phyloP scores from a whole-genome alignment of 1,284 basidiomycete genomes.

The Anthracocystis setariae region DNA sequence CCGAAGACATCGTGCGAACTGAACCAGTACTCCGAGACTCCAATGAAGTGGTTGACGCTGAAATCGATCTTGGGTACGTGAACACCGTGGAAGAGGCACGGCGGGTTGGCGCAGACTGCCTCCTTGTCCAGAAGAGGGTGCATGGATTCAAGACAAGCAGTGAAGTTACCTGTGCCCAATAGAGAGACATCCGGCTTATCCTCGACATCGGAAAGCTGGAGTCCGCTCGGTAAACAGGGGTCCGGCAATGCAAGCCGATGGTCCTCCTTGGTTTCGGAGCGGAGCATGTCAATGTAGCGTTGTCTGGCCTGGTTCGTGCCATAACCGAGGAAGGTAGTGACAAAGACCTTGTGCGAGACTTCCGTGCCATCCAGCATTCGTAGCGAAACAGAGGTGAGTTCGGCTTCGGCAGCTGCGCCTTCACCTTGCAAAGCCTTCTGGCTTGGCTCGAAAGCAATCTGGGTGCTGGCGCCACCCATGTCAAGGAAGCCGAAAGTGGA shows the following conservation, averaged over 20 bases:
- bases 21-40: conserved; percentile 99
- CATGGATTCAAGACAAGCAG: conserved; percentile 80
- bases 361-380: conserved; percentile 85
- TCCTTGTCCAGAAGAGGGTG: conserved; percentile 85
- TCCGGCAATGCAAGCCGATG: conserved; percentile 70
- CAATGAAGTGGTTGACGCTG: conserved; percentile 89
- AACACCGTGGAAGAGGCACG: conserved; percentile 97
- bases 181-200: conserved; percentile 63
- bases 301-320: conserved; percentile 95
- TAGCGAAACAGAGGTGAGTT: conserved; percentile 74
- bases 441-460: conserved; percentile 90
- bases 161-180: conserved; percentile 86
- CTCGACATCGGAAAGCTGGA: conserved; percentile 71
- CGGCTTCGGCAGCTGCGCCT: conserved; percentile 47
- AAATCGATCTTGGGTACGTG: conserved; percentile 84
- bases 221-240: conserved; percentile 86
- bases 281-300: conserved; percentile 79
- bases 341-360: conserved; percentile 91
- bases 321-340: conserved; percentile 97
- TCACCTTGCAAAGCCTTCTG: conserved; percentile 71
- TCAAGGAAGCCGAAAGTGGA: conserved; percentile 98
- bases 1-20: conserved; percentile 96
- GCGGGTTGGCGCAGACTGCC: conserved; percentile 81
- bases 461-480: conserved; percentile 98
- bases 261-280: conserved; percentile 68